Conservation (phyloP, 129 eudicot species). For the Tagetes patula region DNA sequence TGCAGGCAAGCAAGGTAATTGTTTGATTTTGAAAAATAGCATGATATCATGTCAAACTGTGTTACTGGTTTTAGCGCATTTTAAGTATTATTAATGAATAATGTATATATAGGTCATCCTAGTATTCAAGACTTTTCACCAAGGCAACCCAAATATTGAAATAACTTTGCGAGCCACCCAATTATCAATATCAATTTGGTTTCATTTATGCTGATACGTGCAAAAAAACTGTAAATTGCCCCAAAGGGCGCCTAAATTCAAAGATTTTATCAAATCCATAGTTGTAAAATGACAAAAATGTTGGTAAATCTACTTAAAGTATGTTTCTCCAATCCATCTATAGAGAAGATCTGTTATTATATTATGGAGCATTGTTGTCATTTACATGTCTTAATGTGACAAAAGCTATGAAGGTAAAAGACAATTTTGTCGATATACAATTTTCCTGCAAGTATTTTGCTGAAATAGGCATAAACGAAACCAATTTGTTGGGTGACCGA, state of each 20-base stretch:
- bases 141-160: not conserved
- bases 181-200: not conserved
- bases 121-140: not conserved
- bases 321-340: not conserved
- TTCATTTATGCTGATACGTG: not conserved
- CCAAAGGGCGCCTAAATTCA: not conserved
- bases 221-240: not conserved
- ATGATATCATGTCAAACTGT: not conserved
- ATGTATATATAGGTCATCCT: not conserved
- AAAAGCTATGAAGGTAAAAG: not conserved
- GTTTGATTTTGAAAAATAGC: not conserved
- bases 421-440: not conserved
- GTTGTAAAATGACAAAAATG: not conserved
- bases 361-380: not conserved
- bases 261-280: not conserved
- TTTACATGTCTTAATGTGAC: not conserved
- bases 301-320: not conserved
- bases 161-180: not conserved
- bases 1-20: conserved; percentile 37
- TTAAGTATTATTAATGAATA: not conserved
- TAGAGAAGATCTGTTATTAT: not conserved
- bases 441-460: not conserved
- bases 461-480: not conserved
- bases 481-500: not conserved
- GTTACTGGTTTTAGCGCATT: not conserved